phyloP scores from a whole-genome alignment of 2,329 filamentous ascomycete genomes.

The Botrytis pseudocinerea region DNA sequence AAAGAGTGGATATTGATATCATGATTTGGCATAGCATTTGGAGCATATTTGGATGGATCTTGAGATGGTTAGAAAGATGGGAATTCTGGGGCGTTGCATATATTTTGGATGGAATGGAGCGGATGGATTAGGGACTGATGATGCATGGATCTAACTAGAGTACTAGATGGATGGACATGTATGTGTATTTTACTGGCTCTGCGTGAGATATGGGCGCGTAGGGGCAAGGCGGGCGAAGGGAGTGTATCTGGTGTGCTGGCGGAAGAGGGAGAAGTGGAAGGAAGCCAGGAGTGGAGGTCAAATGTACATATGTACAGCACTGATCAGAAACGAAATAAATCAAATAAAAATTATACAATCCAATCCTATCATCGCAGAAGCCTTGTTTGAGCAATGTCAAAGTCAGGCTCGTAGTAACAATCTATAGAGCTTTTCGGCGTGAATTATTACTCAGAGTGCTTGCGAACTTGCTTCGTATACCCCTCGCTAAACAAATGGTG shows the following conservation, averaged over 20 bases:
- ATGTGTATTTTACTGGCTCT: background rate
- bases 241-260: background rate
- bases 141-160: background rate
- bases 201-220: background rate
- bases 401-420: too few relatives aligned
- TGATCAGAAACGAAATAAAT: background rate
- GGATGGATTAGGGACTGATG: background rate
- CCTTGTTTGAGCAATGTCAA: background rate
- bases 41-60: constrained; percentile 11
- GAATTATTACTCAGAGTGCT: too few relatives aligned
- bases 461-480: background rate
- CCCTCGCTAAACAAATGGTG: background rate
- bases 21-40: constrained; percentile 4
- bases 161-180: background rate
- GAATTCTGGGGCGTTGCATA: constrained; percentile 6
- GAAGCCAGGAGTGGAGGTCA: background rate
- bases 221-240: background rate
- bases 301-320: background rate
- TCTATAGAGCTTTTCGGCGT: too few relatives aligned
- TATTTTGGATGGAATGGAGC: background rate
- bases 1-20: constrained; percentile 3
- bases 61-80: background rate
- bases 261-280: background rate
- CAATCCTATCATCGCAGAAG: background rate
- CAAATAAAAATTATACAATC: background rate